These are phyloP conservation scores for Hanseniaspora singularis DNA, from an alignment of 805 yeast species.

Conservation along the genomic window DNA sequence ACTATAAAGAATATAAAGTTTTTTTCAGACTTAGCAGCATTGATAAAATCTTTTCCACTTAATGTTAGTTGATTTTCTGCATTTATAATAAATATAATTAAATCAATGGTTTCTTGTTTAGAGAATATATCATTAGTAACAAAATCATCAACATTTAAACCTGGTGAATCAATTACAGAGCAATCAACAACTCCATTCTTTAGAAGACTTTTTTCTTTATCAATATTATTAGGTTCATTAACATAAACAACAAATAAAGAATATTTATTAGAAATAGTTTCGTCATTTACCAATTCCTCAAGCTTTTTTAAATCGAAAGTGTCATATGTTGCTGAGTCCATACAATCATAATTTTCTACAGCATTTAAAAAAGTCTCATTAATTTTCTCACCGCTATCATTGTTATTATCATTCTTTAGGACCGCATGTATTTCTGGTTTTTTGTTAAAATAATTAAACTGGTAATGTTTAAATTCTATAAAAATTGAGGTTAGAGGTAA, in stretches of 20 bases:
- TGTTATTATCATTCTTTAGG: constrained; percentile 30
- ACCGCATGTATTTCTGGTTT: constrained; percentile 92
- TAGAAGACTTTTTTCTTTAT: constrained; percentile 55
- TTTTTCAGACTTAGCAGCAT: constrained; percentile 83
- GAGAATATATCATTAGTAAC: constrained; percentile 93
- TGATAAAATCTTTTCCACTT: constrained; percentile 85
- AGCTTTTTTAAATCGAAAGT: constrained; percentile 48
- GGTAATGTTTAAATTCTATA: constrained; percentile 81
- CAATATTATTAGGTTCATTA: constrained; percentile 37
- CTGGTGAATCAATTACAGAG: constrained; percentile 92
- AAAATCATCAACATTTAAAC: constrained; percentile 80
- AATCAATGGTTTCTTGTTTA: constrained; percentile 91
- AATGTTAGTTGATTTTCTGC: constrained; percentile 93
- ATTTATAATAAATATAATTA: constrained; percentile 89
- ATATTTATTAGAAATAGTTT: constrained; percentile 59
- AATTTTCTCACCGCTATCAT: constrained; percentile 16
- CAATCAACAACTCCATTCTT: constrained; percentile 88
- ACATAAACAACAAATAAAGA: constrained; percentile 69
- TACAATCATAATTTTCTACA: constrained; percentile 33
- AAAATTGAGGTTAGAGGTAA: constrained; percentile 96
- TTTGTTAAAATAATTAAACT: constrained; percentile 46
- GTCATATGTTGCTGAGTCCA: constrained; percentile 38
- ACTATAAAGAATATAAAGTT: constrained; percentile 87
- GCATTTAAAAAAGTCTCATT: constrained; percentile 27
- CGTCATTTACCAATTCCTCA: constrained; percentile 52